Conservation (phyloP, 495 filamentous ascomycete genomes). For the Penicillium antarcticum region DNA sequence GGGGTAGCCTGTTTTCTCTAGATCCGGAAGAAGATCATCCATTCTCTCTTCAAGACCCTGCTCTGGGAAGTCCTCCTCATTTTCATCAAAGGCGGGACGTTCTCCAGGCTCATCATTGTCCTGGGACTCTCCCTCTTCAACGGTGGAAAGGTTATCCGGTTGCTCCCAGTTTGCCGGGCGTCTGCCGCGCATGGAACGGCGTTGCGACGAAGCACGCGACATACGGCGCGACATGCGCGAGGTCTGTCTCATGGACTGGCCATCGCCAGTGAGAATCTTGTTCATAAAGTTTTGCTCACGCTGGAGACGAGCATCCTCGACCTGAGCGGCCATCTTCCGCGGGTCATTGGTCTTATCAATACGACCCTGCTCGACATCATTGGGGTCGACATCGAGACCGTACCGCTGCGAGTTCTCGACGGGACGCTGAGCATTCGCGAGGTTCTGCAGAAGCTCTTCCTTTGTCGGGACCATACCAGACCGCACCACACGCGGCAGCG, state of each 20-base stretch:
- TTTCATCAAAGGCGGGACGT: slow-evolving; percentile 14
- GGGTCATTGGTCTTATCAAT: slow-evolving; percentile 31
- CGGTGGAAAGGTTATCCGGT: slow-evolving; percentile 20
- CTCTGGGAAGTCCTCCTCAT: slow-evolving; percentile 17
- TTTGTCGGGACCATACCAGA: slow-evolving; percentile 43
- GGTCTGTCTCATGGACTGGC: slow-evolving; percentile 10
- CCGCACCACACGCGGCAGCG: slow-evolving; percentile 46
- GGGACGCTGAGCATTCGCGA: slow-evolving; percentile 26
- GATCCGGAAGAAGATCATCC: slow-evolving; percentile 12
- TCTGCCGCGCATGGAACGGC: slow-evolving; percentile 15
- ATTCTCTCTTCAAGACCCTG: slow-evolving; percentile 5
- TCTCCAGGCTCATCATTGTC: slow-evolving; percentile 9
- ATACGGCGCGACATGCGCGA: slow-evolving; percentile 18
- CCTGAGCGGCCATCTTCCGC: slow-evolving; percentile 40
- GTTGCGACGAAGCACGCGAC: slow-evolving; percentile 22
- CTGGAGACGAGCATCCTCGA: slow-evolving; percentile 41
- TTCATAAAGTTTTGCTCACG: slow-evolving; percentile 39
- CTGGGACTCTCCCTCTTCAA: slow-evolving; percentile 24
- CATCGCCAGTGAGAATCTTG: slow-evolving; percentile 32
- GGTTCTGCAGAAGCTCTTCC: slow-evolving; percentile 31
- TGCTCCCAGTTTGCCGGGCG: slow-evolving; percentile 21
- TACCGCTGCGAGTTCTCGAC: slow-evolving; percentile 33
- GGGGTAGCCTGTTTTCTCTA: slow-evolving; percentile 27
- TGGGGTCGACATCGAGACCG: slow-evolving; percentile 37
- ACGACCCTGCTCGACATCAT: slow-evolving; percentile 35